Percentiles rank a stretch among this genome's conserved stretches.
These are phyloP conservation scores for Phytophthora capsici DNA, from an alignment of 352 stramenopile genomes.

Conservation along the genomic window DNA sequence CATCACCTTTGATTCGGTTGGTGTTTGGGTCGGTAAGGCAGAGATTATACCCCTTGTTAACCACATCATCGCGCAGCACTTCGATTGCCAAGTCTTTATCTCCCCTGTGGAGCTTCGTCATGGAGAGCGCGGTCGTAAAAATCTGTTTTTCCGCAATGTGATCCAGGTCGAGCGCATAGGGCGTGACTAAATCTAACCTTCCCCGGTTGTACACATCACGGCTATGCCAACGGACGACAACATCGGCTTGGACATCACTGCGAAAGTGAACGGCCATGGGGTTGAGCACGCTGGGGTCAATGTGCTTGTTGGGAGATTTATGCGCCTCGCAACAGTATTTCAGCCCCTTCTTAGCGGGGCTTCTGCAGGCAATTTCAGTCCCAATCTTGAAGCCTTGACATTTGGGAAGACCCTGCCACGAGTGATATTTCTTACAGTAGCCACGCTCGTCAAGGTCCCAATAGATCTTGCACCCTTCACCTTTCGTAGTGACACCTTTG, in stretches of 20 bases:
- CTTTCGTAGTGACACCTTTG: neutral
- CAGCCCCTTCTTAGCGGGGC: slow-evolving; percentile 29
- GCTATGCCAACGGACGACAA: slow-evolving; percentile 15
- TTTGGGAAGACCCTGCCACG: slow-evolving; percentile 1
- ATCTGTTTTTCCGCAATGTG: slow-evolving; percentile 50
- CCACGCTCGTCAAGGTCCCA: slow-evolving; percentile 18
- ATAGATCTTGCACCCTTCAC: slow-evolving; percentile 13
- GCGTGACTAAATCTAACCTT: slow-evolving; percentile 14
- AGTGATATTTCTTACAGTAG: slow-evolving; percentile 22
- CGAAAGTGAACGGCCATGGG: slow-evolving; percentile 12
- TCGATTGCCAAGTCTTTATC: slow-evolving; percentile 13
- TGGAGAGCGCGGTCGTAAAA: slow-evolving; percentile 32
- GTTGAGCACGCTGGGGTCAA: slow-evolving; percentile 31
- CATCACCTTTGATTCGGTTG: slow-evolving; percentile 45
- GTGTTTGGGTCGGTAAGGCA: slow-evolving; percentile 35
- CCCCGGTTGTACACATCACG: slow-evolving; percentile 39
- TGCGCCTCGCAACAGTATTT: slow-evolving; percentile 42
- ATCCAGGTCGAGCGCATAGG: slow-evolving; percentile 32
- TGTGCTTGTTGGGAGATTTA: slow-evolving; percentile 16
- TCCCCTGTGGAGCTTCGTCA: slow-evolving; percentile 6
- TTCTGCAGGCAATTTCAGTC: slow-evolving; percentile 3
- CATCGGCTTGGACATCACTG: slow-evolving; percentile 6
- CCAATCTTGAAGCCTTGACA: slow-evolving; percentile 25
- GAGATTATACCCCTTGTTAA: slow-evolving; percentile 38
- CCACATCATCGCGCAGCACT: slow-evolving; percentile 27